Evolutionary conservation across 495 filamentous ascomycete species (phyloP).

Genomic region (Talaromyces stipitatus): DNA sequence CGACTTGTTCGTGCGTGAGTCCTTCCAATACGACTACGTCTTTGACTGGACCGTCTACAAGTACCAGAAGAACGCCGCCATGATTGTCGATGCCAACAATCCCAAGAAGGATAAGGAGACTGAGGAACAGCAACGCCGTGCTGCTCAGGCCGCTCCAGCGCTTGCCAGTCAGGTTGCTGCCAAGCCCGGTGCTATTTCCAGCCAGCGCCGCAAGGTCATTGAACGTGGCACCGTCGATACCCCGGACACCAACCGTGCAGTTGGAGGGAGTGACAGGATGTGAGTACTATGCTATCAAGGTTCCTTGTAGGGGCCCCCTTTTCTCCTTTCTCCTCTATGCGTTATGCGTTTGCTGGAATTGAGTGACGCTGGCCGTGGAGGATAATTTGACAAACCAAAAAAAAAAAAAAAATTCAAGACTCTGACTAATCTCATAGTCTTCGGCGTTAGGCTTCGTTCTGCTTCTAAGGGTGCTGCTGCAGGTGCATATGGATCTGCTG

Average conservation of each 20-base stretch:
- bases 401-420: conserved; percentile 55
- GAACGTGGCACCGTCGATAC: conserved; percentile 66
- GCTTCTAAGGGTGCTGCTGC: conserved; percentile 78
- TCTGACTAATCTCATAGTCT: conserved; percentile 84
- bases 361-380: conserved; percentile 71
- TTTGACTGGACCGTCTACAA: conserved; percentile 99
- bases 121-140: conserved; percentile 62
- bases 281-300: conserved; percentile 78
- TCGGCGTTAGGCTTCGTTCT: conserved; percentile 90
- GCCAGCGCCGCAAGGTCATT: conserved; percentile 78
- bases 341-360: conserved; percentile 77
- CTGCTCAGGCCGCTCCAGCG: conserved; percentile 49
- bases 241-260: conserved; percentile 78
- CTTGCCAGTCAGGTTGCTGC: conserved; percentile 47
- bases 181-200: conserved; percentile 65
- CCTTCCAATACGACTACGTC: conserved; percentile 99
- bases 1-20: conserved; percentile 97
- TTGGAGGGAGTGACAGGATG: conserved; percentile 96
- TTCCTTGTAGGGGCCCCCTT: conserved; percentile 85
- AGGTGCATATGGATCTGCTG: conserved; percentile 54
- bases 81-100: conserved; percentile 69
- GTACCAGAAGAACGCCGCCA: conserved; percentile 98
- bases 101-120: conserved; percentile 66
- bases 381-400: conserved; percentile 16
- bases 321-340: conserved; percentile 57